A percentile compares a stretch with the other conserved stretches of the same genome.
These are phyloP conservation scores for Aspergillus quadrilineatus DNA, from an alignment of 2,329 filamentous ascomycete genomes.

Conservation along the genomic window DNA sequence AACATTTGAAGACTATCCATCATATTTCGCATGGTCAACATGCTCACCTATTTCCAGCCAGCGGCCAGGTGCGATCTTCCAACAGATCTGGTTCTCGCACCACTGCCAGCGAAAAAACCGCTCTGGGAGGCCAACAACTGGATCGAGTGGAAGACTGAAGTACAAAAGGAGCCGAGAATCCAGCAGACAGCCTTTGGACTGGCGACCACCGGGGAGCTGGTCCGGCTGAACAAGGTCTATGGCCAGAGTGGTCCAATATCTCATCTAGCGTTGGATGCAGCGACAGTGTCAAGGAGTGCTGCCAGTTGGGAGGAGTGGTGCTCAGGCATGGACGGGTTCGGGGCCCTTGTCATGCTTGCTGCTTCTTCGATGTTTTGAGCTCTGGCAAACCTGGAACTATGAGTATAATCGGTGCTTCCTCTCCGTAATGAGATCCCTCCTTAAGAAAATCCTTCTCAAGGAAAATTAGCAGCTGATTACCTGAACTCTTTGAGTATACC, in stretches of 20 bases:
- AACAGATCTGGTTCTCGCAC: slow-evolving; percentile 40
- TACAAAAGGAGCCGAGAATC: slow-evolving; percentile 21
- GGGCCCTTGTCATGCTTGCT: slow-evolving; percentile 48
- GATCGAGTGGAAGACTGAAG: slow-evolving; percentile 36
- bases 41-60: slow-evolving; percentile 47
- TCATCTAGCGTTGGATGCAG: not conserved
- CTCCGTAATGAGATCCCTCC: too few relatives aligned
- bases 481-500: too few relatives aligned
- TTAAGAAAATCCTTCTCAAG: too few relatives aligned
- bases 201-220: not conserved
- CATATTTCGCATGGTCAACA: slow-evolving; percentile 43
- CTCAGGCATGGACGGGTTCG: slow-evolving; percentile 47
- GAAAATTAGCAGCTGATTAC: too few relatives aligned
- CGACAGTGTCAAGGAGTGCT: not conserved
- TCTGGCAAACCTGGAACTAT: too few relatives aligned
- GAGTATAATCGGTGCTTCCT: too few relatives aligned
- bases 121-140: slow-evolving; percentile 47
- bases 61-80: slow-evolving; percentile 38
- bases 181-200: not conserved
- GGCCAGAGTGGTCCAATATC: not conserved
- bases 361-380: slow-evolving; percentile 31
- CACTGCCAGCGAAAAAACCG: slow-evolving; percentile 44
- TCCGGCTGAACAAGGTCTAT: not conserved
- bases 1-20: slow-evolving; percentile 34
- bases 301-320: slow-evolving; percentile 49